Percentiles rank a stretch among this genome's conserved stretches.
These are phyloP conservation scores for Lactifluus volemus DNA, from an alignment of 768 basidiomycete genomes.

Conservation along the genomic window DNA sequence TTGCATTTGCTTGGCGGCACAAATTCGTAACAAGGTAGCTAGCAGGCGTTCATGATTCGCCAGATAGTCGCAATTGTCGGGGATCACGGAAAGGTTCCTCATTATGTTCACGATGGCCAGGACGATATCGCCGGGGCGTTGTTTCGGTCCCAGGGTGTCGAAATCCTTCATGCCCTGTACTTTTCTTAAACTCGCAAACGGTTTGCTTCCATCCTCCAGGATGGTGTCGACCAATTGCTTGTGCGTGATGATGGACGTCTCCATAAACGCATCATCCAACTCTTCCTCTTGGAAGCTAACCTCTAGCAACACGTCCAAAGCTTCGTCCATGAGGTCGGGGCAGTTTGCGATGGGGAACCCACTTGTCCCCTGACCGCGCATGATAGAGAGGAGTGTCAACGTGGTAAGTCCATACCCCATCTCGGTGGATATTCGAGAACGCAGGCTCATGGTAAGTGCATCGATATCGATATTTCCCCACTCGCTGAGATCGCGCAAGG, in stretches of 20 bases:
- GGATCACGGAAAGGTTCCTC: slow-evolving; percentile 73
- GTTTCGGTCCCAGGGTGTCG: slow-evolving; percentile 41
- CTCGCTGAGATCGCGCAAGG: slow-evolving; percentile 63
- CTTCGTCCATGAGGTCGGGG: slow-evolving; percentile 74
- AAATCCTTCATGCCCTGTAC: slow-evolving; percentile 45
- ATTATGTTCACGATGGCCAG: slow-evolving; percentile 70
- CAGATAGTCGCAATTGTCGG: slow-evolving; percentile 62
- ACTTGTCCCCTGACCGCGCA: slow-evolving; percentile 55
- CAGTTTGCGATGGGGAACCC: slow-evolving; percentile 75
- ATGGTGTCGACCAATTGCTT: slow-evolving; percentile 52
- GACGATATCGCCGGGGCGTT: slow-evolving; percentile 60
- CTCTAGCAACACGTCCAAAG: slow-evolving; percentile 82
- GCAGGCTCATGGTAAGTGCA: slow-evolving; percentile 85
- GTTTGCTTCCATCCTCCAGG: slow-evolving; percentile 46
- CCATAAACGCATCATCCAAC: slow-evolving; percentile 17
- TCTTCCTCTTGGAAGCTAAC: slow-evolving; percentile 54
- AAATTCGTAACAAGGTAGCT: slow-evolving; percentile 61
- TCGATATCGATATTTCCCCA: slow-evolving; percentile 90
- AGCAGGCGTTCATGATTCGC: slow-evolving; percentile 55
- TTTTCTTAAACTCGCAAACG: slow-evolving; percentile 47
- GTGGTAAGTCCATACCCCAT: slow-evolving; percentile 87
- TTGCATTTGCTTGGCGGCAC: slow-evolving; percentile 29
- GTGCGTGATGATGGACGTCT: slow-evolving; percentile 45
- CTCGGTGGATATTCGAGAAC: slow-evolving; percentile 76
- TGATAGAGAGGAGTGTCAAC: slow-evolving; percentile 70